phyloP scores from a whole-genome alignment of 176 grass and related monocot species.

The Chrysopogon serrulatus region DNA sequence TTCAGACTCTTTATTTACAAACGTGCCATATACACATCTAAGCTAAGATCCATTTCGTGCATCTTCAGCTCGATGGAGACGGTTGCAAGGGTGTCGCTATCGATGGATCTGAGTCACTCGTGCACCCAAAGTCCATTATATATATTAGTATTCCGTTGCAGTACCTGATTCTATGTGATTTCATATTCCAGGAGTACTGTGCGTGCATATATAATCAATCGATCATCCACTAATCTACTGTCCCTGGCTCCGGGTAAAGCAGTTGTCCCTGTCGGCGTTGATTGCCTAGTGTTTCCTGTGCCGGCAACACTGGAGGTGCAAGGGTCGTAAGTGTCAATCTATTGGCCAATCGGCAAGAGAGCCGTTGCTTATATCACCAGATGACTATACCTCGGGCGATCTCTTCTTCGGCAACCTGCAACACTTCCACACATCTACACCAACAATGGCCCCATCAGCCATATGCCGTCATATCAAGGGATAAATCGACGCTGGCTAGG shows the following conservation, averaged over 20 bases:
- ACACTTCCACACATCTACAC: too few species aligned
- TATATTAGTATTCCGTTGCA: background rate
- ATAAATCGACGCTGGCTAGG: too few species aligned
- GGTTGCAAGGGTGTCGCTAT: background rate
- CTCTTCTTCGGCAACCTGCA: too few species aligned
- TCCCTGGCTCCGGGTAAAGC: background rate
- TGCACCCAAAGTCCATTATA: slow-evolving; percentile 2
- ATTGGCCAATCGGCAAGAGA: too few species aligned
- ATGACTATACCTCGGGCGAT: too few species aligned
- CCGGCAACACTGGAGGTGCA: slow-evolving; percentile 1
- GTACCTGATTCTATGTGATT: background rate
- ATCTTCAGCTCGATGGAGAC: background rate
- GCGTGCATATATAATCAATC: background rate
- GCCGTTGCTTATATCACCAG: too few species aligned
- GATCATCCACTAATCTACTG: background rate
- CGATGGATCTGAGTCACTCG: slow-evolving; percentile 33
- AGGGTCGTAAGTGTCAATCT: background rate
- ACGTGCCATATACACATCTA: too few species aligned
- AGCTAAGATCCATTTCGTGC: background rate
- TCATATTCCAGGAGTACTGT: background rate
- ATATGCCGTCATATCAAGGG: too few species aligned
- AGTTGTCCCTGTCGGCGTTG: background rate
- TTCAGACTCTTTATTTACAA: too few species aligned
- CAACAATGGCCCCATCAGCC: too few species aligned
- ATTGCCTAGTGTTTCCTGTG: background rate